Percentiles rank a stretch among this genome's conserved stretches.
These are phyloP conservation scores for Epichloe coenophiala DNA, from an alignment of 2,329 filamentous ascomycete species.

Conservation along the genomic window DNA sequence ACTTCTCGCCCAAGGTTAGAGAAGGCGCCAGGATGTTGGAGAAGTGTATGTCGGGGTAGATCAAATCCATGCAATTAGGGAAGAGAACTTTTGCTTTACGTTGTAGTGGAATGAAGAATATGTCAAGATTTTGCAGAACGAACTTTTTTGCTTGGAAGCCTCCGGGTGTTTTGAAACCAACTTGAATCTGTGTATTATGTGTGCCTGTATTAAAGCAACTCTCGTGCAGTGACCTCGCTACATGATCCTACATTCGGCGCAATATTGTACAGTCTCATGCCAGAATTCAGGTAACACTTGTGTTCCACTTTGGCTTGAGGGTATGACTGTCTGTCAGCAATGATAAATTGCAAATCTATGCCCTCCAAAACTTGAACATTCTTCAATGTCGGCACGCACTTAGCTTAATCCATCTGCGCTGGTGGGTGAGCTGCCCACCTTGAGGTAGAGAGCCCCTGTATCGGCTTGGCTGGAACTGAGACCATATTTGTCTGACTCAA, in stretches of 20 bases:
- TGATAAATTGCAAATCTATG: neutral
- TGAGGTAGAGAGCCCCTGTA: slow-evolving; percentile 1
- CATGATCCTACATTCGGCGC: neutral
- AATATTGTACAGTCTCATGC: neutral
- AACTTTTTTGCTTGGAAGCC: neutral
- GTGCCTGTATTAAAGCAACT: neutral
- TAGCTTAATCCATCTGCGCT: neutral
- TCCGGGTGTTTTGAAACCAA: neutral
- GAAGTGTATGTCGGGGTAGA: slow-evolving; percentile 39
- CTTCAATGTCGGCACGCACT: neutral
- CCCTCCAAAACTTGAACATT: neutral
- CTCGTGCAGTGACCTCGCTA: neutral
- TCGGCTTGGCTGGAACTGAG: neutral
- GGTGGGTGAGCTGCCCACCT: neutral
- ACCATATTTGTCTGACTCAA: neutral
- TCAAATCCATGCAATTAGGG: neutral
- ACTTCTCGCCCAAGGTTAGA: slow-evolving; percentile 77
- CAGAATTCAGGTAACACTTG: neutral
- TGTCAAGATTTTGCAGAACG: too few species aligned
- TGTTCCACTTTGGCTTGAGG: neutral
- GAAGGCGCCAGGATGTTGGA: slow-evolving; percentile 60
- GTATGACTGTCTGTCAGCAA: neutral
- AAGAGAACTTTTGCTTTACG: neutral
- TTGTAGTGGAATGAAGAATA: neutral
- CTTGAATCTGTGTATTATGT: neutral